Percentiles rank a stretch among this genome's conserved stretches.
These are phyloP conservation scores for Rhododendron vialii DNA, from an alignment of 148 eudicot genomes.

Conservation along the genomic window DNA sequence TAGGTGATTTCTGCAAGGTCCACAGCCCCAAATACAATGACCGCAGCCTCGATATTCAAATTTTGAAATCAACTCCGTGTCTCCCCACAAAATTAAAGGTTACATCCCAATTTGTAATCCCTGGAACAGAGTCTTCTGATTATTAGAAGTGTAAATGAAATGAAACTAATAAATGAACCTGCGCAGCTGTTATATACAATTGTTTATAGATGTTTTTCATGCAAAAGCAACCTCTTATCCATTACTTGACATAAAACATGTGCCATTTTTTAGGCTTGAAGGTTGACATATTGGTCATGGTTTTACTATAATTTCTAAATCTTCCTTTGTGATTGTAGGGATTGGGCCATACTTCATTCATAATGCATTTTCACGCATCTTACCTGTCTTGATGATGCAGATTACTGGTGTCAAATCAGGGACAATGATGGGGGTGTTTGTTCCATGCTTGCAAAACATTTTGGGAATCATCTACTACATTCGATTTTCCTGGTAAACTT, in stretches of 20 bases:
- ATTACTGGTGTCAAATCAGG: slow-evolving; percentile 56
- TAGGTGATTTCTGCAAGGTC: too few relatives aligned
- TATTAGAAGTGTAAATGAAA: too few relatives aligned
- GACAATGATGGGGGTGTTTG: slow-evolving; percentile 94
- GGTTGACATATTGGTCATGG: not conserved
- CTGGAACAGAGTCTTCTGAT: too few relatives aligned
- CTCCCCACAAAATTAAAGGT: too few relatives aligned
- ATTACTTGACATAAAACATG: not conserved
- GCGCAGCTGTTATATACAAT: not conserved
- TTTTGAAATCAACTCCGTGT: too few relatives aligned
- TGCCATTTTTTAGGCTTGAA: not conserved
- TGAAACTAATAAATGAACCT: not conserved
- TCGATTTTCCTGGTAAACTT: slow-evolving; percentile 83
- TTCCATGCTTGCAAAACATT: slow-evolving; percentile 96
- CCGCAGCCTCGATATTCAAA: too few relatives aligned
- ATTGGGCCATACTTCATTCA: not conserved
- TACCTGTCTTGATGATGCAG: slow-evolving; percentile 37
- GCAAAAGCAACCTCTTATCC: not conserved
- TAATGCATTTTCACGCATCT: slow-evolving; percentile 9
- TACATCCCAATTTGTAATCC: too few relatives aligned
- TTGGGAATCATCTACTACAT: slow-evolving; percentile 95
- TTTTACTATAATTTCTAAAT: not conserved
- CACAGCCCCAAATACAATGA: too few relatives aligned
- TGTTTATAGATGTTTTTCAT: not conserved
- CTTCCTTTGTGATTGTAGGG: not conserved